Conservation (phyloP, 768 basidiomycete genomes). For the Porphyrellus cyaneotinctus region DNA sequence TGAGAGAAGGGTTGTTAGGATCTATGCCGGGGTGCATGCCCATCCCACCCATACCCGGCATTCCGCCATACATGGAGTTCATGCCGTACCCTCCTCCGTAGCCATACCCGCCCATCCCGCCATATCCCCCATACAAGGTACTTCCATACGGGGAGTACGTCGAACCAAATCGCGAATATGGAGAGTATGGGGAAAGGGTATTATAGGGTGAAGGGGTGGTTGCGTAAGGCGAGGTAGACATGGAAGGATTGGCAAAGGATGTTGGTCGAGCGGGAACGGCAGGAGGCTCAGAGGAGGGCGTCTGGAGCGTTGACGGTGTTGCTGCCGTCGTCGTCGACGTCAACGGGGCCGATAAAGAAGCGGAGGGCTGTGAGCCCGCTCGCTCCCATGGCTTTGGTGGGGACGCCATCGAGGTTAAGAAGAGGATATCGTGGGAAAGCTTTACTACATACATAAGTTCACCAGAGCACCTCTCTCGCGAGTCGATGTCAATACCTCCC, state of each 20-base stretch:
- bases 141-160: constrained; percentile 35
- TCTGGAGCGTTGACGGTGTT: constrained; percentile 17
- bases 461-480: too few species aligned
- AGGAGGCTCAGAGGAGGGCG: constrained; percentile 34
- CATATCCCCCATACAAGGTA: constrained; percentile 37
- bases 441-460: too few species aligned
- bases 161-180: constrained; percentile 35
- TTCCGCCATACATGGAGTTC: constrained; percentile 44
- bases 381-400: constrained; percentile 92
- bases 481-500: too few species aligned
- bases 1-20: constrained; percentile 59
- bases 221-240: constrained; percentile 33
- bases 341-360: constrained; percentile 25
- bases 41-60: constrained; percentile 39
- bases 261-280: constrained; percentile 64
- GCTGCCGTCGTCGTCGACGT: constrained; percentile 20
- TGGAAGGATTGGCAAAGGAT: constrained; percentile 40
- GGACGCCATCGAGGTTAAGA: constrained; percentile 55
- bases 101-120: constrained; percentile 43
- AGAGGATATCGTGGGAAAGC: constrained; percentile 17
- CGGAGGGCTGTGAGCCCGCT: constrained; percentile 36
- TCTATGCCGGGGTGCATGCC: constrained; percentile 41
- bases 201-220: constrained; percentile 40
- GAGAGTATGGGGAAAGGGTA: constrained; percentile 47
- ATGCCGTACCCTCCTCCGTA: constrained; percentile 46